phyloP scores from a whole-genome alignment of 106 monocot species.

The Triglochin maritima region DNA sequence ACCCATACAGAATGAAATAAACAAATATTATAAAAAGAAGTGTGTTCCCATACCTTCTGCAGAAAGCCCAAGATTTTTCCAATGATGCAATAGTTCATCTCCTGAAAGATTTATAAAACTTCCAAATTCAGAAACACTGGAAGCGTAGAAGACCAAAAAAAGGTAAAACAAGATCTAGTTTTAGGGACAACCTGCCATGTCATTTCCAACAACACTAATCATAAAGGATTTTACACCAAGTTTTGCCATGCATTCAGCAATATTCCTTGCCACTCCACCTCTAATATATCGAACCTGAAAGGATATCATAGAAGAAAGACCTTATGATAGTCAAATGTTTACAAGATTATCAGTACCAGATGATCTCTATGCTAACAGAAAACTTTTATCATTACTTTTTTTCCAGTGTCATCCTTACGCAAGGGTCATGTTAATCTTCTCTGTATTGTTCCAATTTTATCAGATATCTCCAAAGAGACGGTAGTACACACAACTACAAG shows the following conservation, averaged over 20 bases:
- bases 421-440: too few species aligned
- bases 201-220: slow-evolving; percentile 67
- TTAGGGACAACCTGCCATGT: slow-evolving; percentile 50
- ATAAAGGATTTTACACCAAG: slow-evolving; percentile 64
- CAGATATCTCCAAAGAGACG: too few species aligned
- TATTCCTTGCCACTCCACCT: slow-evolving; percentile 85
- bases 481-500: too few species aligned
- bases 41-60: slow-evolving; percentile 45
- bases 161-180: background rate
- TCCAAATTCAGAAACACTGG: too few species aligned
- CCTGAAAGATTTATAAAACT: slow-evolving; percentile 14
- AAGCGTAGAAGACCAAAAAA: too few species aligned
- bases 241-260: slow-evolving; percentile 85
- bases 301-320: background rate
- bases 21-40: too few species aligned
- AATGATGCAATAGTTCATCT: slow-evolving; percentile 45
- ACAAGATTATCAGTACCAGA: background rate
- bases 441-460: too few species aligned
- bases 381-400: too few species aligned
- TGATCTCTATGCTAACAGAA: background rate
- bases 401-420: too few species aligned
- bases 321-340: background rate
- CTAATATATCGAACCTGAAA: slow-evolving; percentile 49
- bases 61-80: slow-evolving; percentile 51
- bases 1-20: too few species aligned